Base-by-base conservation (phyloP, 768 basidiomycete species). In the Thelephora aurantiotincta region DNA sequence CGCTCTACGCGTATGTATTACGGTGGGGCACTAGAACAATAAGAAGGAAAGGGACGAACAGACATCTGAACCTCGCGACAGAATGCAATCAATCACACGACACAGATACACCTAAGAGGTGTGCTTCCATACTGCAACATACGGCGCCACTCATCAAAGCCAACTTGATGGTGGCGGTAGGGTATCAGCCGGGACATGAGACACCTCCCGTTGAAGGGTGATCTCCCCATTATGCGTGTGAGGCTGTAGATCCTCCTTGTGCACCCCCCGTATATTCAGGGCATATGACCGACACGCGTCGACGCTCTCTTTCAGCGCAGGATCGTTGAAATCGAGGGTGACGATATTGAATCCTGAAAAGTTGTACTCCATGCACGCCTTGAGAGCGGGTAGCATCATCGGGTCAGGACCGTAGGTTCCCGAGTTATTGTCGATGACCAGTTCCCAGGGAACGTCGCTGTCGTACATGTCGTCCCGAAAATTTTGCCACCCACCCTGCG, bases 391-490 rank as follows among this genome's bases (percentile, higher is more conserved):
- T 2, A 91, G 63, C 52, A 89, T 56, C 46, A 55, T 60, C 46
- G 71, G 68, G 57, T 86, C 76, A 1, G 89, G 88, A 30, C 84
- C 72, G 58, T 91, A 90, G 45, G 87, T 92, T 44, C 88, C 88
- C 54, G 77, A 80, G 57, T 84, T 83, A 56, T 92, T 91, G 60
- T 91, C 88, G 56, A 91, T 75, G 52, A 89, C 79, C 30, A 91
- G 60, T 60, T 91, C 85, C 83, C 88, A 92, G 30, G 65, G 60
- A 38, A 81, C 77, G 5, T 72, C 66, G 3, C 67, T 68, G 53
- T 84, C 82, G 1, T 63, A 57, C 1, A 58, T 70, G 33, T 59
- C 62, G 53, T 85, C 82, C 38, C 60, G 65, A 64, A 86, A 83
- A 50, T 58, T 66, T 43, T 62, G 70, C 81, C 77, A 90, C 2